phyloP scores from a whole-genome alignment of 805 yeast genomes.

The Jamesozyma spencerorum region DNA sequence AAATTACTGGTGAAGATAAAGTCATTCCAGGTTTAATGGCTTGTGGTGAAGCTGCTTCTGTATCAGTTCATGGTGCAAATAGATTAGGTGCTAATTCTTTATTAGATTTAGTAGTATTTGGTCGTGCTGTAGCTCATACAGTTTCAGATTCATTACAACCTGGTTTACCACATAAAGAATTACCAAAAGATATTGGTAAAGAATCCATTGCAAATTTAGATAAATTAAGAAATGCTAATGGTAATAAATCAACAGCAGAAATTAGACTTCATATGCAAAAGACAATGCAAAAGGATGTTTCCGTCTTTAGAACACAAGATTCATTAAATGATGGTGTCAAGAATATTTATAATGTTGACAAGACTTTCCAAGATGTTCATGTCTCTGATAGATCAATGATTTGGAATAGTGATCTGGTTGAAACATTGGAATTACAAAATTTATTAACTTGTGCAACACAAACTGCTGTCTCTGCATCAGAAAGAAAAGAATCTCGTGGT shows the following conservation, averaged over 20 bases:
- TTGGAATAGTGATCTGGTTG: slow-evolving; percentile 96
- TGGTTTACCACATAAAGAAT: slow-evolving; percentile 74
- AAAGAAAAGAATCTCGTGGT: slow-evolving; percentile 96
- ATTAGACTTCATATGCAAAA: slow-evolving; percentile 90
- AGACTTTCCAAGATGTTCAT: slow-evolving; percentile 62
- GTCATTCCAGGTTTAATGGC: slow-evolving; percentile 90
- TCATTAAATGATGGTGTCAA: slow-evolving; percentile 86
- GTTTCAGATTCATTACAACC: slow-evolving; percentile 79
- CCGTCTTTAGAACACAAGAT: slow-evolving; percentile 92
- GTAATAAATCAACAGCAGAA: slow-evolving; percentile 74
- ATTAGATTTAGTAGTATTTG: slow-evolving; percentile 92
- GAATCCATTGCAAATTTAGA: slow-evolving; percentile 88
- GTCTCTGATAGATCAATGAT: slow-evolving; percentile 96
- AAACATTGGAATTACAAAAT: slow-evolving; percentile 92
- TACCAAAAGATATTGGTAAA: slow-evolving; percentile 79
- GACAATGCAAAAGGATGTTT: slow-evolving; percentile 93
- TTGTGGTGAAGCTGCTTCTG: slow-evolving; percentile 99
- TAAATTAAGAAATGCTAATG: slow-evolving; percentile 73
- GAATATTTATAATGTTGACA: slow-evolving; percentile 67
- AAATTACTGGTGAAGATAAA: slow-evolving; percentile 74
- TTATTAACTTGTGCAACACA: slow-evolving; percentile 94
- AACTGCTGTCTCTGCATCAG: slow-evolving; percentile 89
- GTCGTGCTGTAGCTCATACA: slow-evolving; percentile 95
- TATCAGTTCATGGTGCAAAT: slow-evolving; percentile 98
- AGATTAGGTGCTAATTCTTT: slow-evolving; percentile 98